Conservation (phyloP, 1,284 basidiomycete genomes). For the Ceratobasidium sp. region DNA sequence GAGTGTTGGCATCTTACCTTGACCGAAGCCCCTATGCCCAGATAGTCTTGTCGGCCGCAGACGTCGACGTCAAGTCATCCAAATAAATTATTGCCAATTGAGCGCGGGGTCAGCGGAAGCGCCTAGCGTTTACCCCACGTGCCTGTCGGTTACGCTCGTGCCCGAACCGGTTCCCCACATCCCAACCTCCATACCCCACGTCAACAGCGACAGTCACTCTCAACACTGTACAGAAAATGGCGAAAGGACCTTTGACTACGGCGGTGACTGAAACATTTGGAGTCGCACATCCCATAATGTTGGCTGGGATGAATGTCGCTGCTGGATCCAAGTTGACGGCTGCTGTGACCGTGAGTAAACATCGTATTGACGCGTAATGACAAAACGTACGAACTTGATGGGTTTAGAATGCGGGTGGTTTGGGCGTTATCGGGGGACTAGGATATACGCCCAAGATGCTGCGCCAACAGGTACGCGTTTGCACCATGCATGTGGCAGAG, state of each 20-base stretch:
- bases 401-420: constrained; percentile 57
- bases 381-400: neutral
- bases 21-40: constrained; percentile 4
- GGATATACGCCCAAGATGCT: constrained; percentile 55
- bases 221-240: neutral
- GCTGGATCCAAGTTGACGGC: constrained; percentile 58
- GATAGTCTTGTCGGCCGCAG: constrained; percentile 7
- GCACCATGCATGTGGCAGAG: neutral
- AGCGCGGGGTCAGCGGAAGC: neutral
- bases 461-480: constrained; percentile 45
- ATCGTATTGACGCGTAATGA: neutral
- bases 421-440: constrained; percentile 61
- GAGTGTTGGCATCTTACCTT: too few relatives aligned
- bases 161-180: constrained; percentile 16
- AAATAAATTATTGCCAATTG: constrained; percentile 21
- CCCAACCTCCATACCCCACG: constrained; percentile 19
- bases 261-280: constrained; percentile 58
- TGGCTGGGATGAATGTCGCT: constrained; percentile 62
- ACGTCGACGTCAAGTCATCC: constrained; percentile 13
- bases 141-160: neutral
- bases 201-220: neutral
- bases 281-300: constrained; percentile 61
- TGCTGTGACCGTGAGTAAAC: constrained; percentile 51
- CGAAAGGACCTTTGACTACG: constrained; percentile 50
- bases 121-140: constrained; percentile 2